A percentile compares a stretch with the other conserved stretches of the same genome.
Evolutionary conservation across 2,329 filamentous ascomycete genomes (phyloP).

Genomic region (Pseudogymnoascus sp.): DNA sequence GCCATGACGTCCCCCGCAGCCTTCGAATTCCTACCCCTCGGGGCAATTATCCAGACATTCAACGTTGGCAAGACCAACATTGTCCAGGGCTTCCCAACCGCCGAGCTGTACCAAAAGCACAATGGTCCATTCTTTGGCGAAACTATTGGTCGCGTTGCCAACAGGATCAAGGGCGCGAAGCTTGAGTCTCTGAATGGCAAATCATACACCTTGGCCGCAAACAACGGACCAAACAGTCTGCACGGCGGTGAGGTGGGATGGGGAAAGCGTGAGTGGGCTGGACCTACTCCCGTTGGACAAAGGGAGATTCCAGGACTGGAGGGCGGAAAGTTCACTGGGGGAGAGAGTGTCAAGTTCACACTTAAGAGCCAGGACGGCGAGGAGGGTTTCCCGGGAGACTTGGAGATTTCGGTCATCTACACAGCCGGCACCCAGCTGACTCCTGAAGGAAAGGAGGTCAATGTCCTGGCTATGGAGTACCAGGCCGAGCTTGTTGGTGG

Average conservation of each 20-base stretch:
- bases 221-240: slow-evolving; percentile 69
- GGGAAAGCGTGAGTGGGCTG: slow-evolving; percentile 71
- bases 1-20: slow-evolving; percentile 20
- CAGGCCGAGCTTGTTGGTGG: slow-evolving; percentile 73
- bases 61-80: slow-evolving; percentile 73
- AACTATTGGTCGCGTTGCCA: slow-evolving; percentile 80
- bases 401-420: slow-evolving; percentile 72
- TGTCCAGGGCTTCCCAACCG: slow-evolving; percentile 73
- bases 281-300: slow-evolving; percentile 54
- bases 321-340: slow-evolving; percentile 53
- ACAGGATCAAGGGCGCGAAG: slow-evolving; percentile 66
- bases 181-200: slow-evolving; percentile 66
- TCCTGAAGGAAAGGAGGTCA: slow-evolving; percentile 51
- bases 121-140: slow-evolving; percentile 82
- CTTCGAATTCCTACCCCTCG: slow-evolving; percentile 63
- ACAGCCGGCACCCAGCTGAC: slow-evolving; percentile 60
- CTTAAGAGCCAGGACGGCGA: slow-evolving; percentile 70
- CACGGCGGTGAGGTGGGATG: slow-evolving; percentile 69
- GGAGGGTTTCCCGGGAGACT: slow-evolving; percentile 80
- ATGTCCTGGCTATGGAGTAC: slow-evolving; percentile 77
- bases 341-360: slow-evolving; percentile 58
- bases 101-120: slow-evolving; percentile 65
- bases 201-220: slow-evolving; percentile 61
- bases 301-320: slow-evolving; percentile 43
- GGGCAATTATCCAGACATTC: slow-evolving; percentile 76